These are phyloP conservation scores for Citropsis articulata DNA, from an alignment of 345 rosid genomes.

Conservation along the genomic window DNA sequence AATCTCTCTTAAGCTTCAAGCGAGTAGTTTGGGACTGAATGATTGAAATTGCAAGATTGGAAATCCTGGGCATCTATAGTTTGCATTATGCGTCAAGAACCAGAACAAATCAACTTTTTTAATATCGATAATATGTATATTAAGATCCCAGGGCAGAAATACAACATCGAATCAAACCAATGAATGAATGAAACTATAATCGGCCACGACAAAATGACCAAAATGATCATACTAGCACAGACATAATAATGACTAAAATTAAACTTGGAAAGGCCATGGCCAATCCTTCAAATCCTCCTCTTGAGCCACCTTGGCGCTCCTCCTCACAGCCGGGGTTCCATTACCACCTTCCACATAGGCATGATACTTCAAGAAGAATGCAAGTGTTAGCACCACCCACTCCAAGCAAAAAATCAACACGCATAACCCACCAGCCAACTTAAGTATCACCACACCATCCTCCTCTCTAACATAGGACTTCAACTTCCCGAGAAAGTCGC, in stretches of 20 bases:
- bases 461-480: slow-evolving; percentile 85
- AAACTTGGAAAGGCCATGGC: slow-evolving; percentile 86
- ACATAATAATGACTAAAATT: background rate
- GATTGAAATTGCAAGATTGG: background rate
- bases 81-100: background rate
- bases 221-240: background rate
- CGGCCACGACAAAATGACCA: slow-evolving; percentile 3
- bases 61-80: too few species aligned
- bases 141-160: background rate
- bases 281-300: slow-evolving; percentile 77
- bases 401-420: slow-evolving; percentile 70
- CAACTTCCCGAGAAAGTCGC: slow-evolving; percentile 57
- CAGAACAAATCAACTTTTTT: background rate
- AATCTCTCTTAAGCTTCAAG: too few species aligned
- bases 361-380: slow-evolving; percentile 82
- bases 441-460: slow-evolving; percentile 75
- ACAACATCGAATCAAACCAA: background rate
- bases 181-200: slow-evolving; percentile 13
- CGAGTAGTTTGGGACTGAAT: too few species aligned
- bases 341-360: slow-evolving; percentile 57
- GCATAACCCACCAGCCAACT: slow-evolving; percentile 76
- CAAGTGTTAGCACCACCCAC: slow-evolving; percentile 86
- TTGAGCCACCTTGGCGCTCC: slow-evolving; percentile 67
- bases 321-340: slow-evolving; percentile 26
- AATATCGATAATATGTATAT: too few species aligned